These are phyloP conservation scores for Carex kokanica DNA, from an alignment of 176 grass and related monocot species.

Conservation along the genomic window DNA sequence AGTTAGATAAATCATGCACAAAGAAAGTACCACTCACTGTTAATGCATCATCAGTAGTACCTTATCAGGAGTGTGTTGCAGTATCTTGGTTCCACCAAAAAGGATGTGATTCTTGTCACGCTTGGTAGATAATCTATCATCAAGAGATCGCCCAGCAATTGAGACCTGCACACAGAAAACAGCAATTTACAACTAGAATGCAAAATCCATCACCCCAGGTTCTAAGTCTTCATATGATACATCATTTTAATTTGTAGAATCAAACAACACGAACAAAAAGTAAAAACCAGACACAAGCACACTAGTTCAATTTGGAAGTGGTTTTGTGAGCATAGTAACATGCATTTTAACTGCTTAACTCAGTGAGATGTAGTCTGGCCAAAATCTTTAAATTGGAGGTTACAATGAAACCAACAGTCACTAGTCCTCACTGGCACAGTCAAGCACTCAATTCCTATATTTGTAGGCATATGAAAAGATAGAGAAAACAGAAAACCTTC, in stretches of 20 bases:
- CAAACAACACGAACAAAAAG: background rate
- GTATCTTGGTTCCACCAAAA: slow-evolving; percentile 98
- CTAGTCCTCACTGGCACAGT: background rate
- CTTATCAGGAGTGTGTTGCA: slow-evolving; percentile 97
- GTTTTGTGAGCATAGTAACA: background rate
- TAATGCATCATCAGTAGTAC: slow-evolving; percentile 32
- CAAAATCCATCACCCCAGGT: background rate
- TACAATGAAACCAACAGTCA: background rate
- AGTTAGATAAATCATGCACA: slow-evolving; percentile 34
- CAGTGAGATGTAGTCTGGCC: background rate
- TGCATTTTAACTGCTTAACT: background rate
- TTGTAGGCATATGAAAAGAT: background rate
- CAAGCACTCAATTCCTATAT: background rate
- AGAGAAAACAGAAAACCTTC: slow-evolving; percentile 53
- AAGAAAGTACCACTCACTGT: slow-evolving; percentile 8
- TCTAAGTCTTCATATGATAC: background rate
- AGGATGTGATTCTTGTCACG: slow-evolving; percentile 96
- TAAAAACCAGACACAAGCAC: background rate
- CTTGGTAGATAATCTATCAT: slow-evolving; percentile 90
- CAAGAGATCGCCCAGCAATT: slow-evolving; percentile 50
- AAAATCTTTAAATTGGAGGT: background rate
- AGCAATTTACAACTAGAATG: background rate
- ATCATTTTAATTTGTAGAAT: background rate
- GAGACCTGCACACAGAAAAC: slow-evolving; percentile 62
- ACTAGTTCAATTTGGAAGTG: background rate